Conservation (phyloP, 306 rosid species). For the Styphnolobium japonicum region DNA sequence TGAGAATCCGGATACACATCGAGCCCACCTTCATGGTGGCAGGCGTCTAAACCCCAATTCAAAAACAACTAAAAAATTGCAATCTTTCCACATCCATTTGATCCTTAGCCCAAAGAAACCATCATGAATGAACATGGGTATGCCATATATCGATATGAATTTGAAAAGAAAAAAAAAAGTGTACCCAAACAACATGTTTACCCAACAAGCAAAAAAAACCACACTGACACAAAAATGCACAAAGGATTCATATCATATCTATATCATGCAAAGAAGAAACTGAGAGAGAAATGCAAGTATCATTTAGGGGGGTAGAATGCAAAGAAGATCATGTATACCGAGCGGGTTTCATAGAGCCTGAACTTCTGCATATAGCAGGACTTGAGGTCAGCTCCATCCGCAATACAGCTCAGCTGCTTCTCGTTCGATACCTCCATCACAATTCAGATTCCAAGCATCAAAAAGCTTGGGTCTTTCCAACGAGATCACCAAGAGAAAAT, state of each 20-base stretch:
- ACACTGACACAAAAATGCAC: no score
- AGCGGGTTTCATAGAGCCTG: slow-evolving; percentile 89
- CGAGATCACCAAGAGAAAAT: slow-evolving; percentile 25
- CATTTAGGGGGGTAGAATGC: not conserved
- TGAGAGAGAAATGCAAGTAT: slow-evolving; percentile 10
- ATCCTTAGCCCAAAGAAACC: not conserved
- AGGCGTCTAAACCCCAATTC: slow-evolving; percentile 4
- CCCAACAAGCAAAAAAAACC: slow-evolving; percentile 3
- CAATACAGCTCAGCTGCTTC: slow-evolving; percentile 33
- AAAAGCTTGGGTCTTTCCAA: slow-evolving; percentile 44
- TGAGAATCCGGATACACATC: slow-evolving; percentile 1
- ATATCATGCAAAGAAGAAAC: slow-evolving; percentile 1
- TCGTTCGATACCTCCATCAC: slow-evolving; percentile 57
- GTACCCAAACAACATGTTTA: not conserved
- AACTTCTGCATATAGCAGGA: slow-evolving; percentile 77
- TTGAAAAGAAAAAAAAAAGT: not conserved
- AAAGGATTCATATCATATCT: not conserved
- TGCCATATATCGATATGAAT: no score
- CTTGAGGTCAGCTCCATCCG: slow-evolving; percentile 42
- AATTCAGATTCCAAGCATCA: slow-evolving; percentile 62
- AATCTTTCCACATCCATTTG: not conserved
- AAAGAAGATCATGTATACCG: slow-evolving; percentile 51
- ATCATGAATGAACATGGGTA: no score
- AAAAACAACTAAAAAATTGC: not conserved
- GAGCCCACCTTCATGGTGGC: not conserved